Base-by-base conservation (phyloP, 495 filamentous ascomycete species). In the Penicillium maclennaniae region DNA sequence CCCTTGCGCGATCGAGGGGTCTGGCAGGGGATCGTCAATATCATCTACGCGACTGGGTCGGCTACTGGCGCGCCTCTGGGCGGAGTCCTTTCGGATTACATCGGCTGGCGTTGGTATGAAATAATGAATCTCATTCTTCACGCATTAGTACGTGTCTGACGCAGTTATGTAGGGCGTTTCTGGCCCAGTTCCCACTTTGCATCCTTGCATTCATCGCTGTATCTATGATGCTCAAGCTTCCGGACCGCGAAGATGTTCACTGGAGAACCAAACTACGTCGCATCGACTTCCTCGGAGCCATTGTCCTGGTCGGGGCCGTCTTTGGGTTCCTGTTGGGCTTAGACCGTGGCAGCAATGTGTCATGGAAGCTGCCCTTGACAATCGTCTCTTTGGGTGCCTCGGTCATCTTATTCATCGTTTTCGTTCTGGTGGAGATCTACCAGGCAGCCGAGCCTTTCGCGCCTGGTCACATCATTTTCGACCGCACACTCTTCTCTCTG, bases 11-110 rank as follows among this genome's bases (percentile, higher is more conserved):
- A 91, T 47, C 68, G 89, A 55, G 90, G 88, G 5, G 75, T 86
- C 12, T 95, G 86, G 82, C 90, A 95, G 66, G 89, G 90, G 17
- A 81, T 91, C 43, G 75, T 92, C 58, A 95, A 93, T 60, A 83
- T 93, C 62, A 78, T 93, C 42, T 92, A 78, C 60, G 84, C 89
- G 1, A 68, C 75, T 54, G 91, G 91, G 17, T 77, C 86, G 15
- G 83, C 82, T 14, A 73, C 73, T 39, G 91, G 91, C 14, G 90
- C 83, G 19, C 89, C 89, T 0, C 58, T 96, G 8, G 79, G 79
- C 37, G 91, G 90, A 20, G 60, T 91, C 0, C 59, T 95, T 14
- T 80, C 87, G 1, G 89, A 95, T 61, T 81, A 73, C 23, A 76
- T 93, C 25, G 87, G 88, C 49, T 95, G 90, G 90, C 77, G 90